These are phyloP conservation scores for Blastosporella zonata DNA, from an alignment of 1,284 basidiomycete genomes.

Conservation along the genomic window DNA sequence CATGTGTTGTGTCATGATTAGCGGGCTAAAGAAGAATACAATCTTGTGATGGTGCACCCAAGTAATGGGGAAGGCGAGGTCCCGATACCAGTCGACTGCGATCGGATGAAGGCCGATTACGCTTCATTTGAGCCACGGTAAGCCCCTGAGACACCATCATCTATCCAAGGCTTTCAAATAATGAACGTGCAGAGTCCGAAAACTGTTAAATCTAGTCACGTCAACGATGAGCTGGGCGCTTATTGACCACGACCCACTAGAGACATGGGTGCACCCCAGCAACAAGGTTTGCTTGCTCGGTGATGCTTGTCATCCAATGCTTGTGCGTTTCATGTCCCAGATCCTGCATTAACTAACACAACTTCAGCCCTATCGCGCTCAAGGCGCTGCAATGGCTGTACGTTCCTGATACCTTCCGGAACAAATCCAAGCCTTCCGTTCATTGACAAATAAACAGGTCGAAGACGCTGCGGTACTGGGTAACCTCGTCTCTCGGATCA, in stretches of 20 bases:
- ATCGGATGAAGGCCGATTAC: slow-evolving; percentile 44
- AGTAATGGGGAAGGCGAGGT: slow-evolving; percentile 37
- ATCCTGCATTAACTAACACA: background rate
- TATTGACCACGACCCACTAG: slow-evolving; percentile 42
- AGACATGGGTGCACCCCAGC: slow-evolving; percentile 48
- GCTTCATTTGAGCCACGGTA: slow-evolving; percentile 48
- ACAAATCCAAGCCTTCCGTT: background rate
- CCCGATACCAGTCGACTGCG: slow-evolving; percentile 39
- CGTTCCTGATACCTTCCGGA: slow-evolving; percentile 19
- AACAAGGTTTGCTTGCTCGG: slow-evolving; percentile 50
- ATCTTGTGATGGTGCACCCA: slow-evolving; percentile 47
- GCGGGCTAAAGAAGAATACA: slow-evolving; percentile 43
- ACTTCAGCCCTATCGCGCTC: slow-evolving; percentile 60
- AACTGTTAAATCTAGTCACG: slow-evolving; percentile 44
- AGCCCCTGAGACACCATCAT: slow-evolving; percentile 7
- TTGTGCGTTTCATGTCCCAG: slow-evolving; percentile 38
- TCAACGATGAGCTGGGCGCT: slow-evolving; percentile 49
- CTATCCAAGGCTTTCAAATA: background rate
- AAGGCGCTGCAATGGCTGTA: slow-evolving; percentile 66
- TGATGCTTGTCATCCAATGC: slow-evolving; percentile 64
- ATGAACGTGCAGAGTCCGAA: slow-evolving; percentile 38
- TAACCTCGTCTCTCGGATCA: slow-evolving; percentile 50
- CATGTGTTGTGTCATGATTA: slow-evolving; percentile 10
- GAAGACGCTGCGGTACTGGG: slow-evolving; percentile 67
- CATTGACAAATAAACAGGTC: slow-evolving; percentile 30